Conservation (phyloP, 306 rosid genomes). For the Glycyrrhiza uralensis region DNA sequence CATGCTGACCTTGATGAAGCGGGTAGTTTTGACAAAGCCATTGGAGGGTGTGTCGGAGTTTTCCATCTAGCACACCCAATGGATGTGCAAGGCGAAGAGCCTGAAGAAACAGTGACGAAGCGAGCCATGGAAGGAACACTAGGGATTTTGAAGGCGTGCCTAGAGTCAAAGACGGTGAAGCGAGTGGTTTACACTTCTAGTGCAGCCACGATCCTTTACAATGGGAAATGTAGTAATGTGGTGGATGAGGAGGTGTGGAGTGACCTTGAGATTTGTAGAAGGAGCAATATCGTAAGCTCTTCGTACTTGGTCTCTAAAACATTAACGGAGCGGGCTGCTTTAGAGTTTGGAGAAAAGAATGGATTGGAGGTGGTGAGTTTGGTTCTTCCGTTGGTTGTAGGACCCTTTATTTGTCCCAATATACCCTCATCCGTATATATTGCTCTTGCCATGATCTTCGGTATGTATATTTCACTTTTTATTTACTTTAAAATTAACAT, state of each 20-base stretch:
- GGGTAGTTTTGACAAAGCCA: conserved; percentile 38
- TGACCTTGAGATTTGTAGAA: conserved; percentile 35
- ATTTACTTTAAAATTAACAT: too few relatives aligned
- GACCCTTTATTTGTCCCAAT: conserved; percentile 51
- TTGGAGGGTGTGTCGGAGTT: conserved; percentile 48
- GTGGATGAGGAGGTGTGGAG: conserved; percentile 59
- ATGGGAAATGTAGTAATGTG: neutral
- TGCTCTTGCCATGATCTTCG: conserved; percentile 39
- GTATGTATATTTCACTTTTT: conserved; percentile 15
- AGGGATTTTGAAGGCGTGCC: conserved; percentile 46
- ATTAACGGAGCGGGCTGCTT: conserved; percentile 40
- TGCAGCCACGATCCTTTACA: conserved; percentile 22
- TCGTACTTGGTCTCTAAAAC: conserved; percentile 55
- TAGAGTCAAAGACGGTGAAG: conserved; percentile 45
- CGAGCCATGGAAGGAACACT: conserved; percentile 43
- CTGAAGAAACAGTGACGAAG: conserved; percentile 30
- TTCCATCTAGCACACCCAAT: conserved; percentile 54
- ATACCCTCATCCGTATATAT: conserved; percentile 41
- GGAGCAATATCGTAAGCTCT: neutral
- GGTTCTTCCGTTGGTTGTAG: conserved; percentile 52
- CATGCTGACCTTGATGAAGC: conserved; percentile 34
- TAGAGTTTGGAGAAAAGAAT: conserved; percentile 45
- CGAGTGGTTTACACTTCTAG: conserved; percentile 55
- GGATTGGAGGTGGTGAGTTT: conserved; percentile 58
- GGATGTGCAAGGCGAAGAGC: conserved; percentile 38